Evolutionary conservation across 345 rosid species (phyloP).

Genomic region (Eutrema japonicum): DNA sequence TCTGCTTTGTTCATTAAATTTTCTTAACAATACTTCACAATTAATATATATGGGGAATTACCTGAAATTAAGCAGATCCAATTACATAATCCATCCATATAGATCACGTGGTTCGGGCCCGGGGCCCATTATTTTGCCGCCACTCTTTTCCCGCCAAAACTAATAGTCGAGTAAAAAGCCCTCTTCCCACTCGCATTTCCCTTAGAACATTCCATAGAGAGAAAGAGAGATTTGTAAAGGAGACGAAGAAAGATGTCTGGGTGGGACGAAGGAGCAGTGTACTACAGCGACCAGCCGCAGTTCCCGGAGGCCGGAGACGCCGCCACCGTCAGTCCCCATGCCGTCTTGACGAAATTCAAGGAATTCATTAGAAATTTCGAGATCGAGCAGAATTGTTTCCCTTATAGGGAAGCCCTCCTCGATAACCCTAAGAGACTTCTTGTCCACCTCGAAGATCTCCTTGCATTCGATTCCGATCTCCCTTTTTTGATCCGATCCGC

Average conservation of each 20-base stretch:
- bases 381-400: slow-evolving; percentile 70
- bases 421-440: slow-evolving; percentile 70
- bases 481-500: slow-evolving; percentile 78
- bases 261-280: slow-evolving; percentile 90
- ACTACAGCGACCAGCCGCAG: slow-evolving; percentile 93
- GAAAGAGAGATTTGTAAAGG: slow-evolving; percentile 10
- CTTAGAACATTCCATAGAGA: not conserved
- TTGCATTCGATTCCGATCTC: slow-evolving; percentile 80
- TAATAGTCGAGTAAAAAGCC: slow-evolving; percentile 1
- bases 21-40: no score
- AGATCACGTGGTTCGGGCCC: not conserved
- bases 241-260: slow-evolving; percentile 65
- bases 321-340: slow-evolving; percentile 64
- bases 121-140: slow-evolving; percentile 34
- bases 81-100: not conserved
- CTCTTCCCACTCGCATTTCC: not conserved
- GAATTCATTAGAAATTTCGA: slow-evolving; percentile 89
- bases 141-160: slow-evolving; percentile 38
- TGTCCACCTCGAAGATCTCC: slow-evolving; percentile 80
- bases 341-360: slow-evolving; percentile 74
- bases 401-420: slow-evolving; percentile 83
- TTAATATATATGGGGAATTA: no score
- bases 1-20: no score
- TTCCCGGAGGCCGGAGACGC: slow-evolving; percentile 67
- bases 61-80: not conserved